Conservation (phyloP, 805 yeast species). For the Starmerella riodocensis region DNA sequence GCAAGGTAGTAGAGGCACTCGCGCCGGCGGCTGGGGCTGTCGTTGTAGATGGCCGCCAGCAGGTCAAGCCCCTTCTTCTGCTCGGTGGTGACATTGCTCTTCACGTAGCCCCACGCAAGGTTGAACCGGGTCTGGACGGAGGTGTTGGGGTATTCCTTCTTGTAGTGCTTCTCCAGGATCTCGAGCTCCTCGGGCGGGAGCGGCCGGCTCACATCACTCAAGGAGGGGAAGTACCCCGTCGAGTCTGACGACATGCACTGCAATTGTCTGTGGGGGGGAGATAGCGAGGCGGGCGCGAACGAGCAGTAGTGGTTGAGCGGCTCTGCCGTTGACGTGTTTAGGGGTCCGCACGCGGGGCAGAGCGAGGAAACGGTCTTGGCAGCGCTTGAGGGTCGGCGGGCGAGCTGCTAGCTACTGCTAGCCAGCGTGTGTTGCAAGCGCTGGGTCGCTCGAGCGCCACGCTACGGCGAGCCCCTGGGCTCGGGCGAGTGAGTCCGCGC, state of each 20-base stretch:
- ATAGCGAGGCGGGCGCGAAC: too few species aligned
- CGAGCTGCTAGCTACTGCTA: too few species aligned
- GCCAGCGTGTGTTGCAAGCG: too few species aligned
- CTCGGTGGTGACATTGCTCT: conserved; percentile 46
- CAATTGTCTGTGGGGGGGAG: too few species aligned
- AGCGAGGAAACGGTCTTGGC: too few species aligned
- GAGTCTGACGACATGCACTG: background rate
- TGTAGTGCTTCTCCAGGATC: conserved; percentile 62
- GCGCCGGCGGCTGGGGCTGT: conserved; percentile 68
- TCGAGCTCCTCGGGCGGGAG: conserved; percentile 63
- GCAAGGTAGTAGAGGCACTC: conserved; percentile 82
- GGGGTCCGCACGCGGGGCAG: too few species aligned
- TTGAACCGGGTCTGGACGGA: conserved; percentile 79
- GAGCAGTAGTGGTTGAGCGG: too few species aligned
- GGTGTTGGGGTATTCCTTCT: conserved; percentile 66
- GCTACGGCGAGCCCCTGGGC: too few species aligned
- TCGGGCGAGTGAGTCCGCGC: too few species aligned
- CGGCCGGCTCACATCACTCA: conserved; percentile 29
- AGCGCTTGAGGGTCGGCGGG: too few species aligned
- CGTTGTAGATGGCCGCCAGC: conserved; percentile 46
- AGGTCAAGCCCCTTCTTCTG: conserved; percentile 71
- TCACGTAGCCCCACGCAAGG: conserved; percentile 91
- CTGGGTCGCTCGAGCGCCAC: too few species aligned
- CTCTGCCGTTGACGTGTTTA: too few species aligned
- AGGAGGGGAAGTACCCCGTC: conserved; percentile 19